These are phyloP conservation scores for Annona cherimola DNA, from an alignment of 164 flowering plant genomes.

Conservation along the genomic window DNA sequence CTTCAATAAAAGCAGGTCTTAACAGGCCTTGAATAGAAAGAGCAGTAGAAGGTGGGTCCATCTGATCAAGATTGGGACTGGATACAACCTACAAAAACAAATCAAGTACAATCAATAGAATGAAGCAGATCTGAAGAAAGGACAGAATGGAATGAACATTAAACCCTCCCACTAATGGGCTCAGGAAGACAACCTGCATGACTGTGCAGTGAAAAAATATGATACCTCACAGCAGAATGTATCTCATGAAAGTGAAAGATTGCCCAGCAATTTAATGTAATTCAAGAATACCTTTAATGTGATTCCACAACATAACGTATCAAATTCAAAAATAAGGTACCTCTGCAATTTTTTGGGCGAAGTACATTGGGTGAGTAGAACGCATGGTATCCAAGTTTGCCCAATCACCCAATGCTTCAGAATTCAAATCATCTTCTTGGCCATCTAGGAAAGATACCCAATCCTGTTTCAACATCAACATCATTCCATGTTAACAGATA, in stretches of 20 bases:
- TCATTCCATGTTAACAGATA: not conserved
- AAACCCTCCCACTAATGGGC: not conserved
- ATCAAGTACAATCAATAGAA: not conserved
- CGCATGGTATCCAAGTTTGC: conserved; percentile 94
- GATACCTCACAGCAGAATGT: not conserved
- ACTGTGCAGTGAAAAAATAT: not conserved
- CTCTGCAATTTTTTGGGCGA: conserved; percentile 77
- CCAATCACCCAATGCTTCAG: conserved; percentile 77
- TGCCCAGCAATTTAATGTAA: not conserved
- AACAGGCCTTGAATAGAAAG: conserved; percentile 72
- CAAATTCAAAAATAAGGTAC: conserved; percentile 22
- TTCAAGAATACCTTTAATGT: conserved; percentile 2
- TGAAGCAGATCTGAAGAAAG: not conserved
- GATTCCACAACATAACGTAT: not conserved
- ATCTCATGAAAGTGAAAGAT: not conserved
- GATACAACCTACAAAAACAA: conserved; percentile 43
- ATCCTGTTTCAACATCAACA: conserved; percentile 40
- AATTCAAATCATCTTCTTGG: conserved; percentile 53
- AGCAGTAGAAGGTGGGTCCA: conserved; percentile 74
- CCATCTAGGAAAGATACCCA: conserved; percentile 70
- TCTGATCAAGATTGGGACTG: conserved; percentile 65
- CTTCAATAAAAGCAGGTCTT: conserved; percentile 71
- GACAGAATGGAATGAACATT: not conserved
- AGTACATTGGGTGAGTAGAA: conserved; percentile 83
- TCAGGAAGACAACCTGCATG: not conserved